Base-by-base conservation (phyloP, 192 early-diverging fungal species). In the Linnemannia zychae region DNA sequence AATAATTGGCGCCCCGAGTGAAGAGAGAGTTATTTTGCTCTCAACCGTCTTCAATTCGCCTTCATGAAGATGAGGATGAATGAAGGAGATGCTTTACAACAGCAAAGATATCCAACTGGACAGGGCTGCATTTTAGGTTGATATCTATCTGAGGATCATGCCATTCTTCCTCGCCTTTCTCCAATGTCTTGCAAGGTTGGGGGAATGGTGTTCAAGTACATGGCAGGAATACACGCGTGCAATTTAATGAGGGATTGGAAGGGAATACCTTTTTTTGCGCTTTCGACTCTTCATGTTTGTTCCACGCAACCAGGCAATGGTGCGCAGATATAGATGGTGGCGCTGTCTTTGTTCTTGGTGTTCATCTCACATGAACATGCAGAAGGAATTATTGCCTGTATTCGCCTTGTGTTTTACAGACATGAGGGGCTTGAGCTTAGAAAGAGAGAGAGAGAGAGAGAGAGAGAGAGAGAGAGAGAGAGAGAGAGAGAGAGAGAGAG, bases 361-460 rank as follows among this genome's bases (percentile, higher is more conserved):
- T 57, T 24, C 52, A 47, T 49, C 13, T 63, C 57, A 63, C 28
- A 63, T 63, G 57, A 63, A 63, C 57, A 63, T 63, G 57, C 57
- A 63, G 28, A 63, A 63, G 12, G 48, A 49, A 31, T 28, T 33
- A 57, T 57, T 57, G 7, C 9, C 22, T 63, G 24, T 31, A 16
- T 15, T 17, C 48, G 4, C 9, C 28, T 63, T 60, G 9, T 60
- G n/a, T 24, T 63, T 31, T 31, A 31, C 57, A 31, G 57, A 31
- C 57, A 63, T 31, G 28, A 63, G 57, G 48, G 31, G n/a, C n/a
- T n/a, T n/a, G n/a, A n/a, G n/a, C n/a, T n/a, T n/a, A n/a, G n/a
- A n/a, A n/a, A 63, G 24, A 11, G 24, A 28, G 31, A 13, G 28
- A 28, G 13, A 63, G 15, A 13, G 28, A 63, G 28, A 12, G 31